These are phyloP conservation scores for Aspergillus phoenicis DNA, from an alignment of 2,329 filamentous ascomycete species.

Conservation along the genomic window DNA sequence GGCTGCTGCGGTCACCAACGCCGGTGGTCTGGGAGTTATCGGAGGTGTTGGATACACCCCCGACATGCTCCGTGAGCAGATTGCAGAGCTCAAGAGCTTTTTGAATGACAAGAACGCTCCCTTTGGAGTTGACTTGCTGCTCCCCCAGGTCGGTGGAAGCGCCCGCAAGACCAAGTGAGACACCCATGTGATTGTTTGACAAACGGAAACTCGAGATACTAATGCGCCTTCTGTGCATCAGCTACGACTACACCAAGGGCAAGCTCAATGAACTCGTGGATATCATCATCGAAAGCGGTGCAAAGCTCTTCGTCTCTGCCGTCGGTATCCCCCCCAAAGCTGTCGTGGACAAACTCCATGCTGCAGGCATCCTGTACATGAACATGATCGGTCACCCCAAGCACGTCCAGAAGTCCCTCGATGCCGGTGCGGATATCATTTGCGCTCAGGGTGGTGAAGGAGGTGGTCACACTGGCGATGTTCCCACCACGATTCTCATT, in stretches of 20 bases:
- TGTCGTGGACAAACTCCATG: slow-evolving; percentile 88
- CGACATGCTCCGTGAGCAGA: slow-evolving; percentile 94
- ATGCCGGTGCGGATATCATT: slow-evolving; percentile 91
- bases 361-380: slow-evolving; percentile 89
- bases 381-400: slow-evolving; percentile 99
- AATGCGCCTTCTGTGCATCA: slow-evolving; percentile 42
- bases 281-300: slow-evolving; percentile 89
- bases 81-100: slow-evolving; percentile 78
- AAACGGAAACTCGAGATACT: slow-evolving; percentile 8
- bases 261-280: slow-evolving; percentile 89
- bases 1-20: slow-evolving; percentile 94
- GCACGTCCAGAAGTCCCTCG: slow-evolving; percentile 95
- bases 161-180: slow-evolving; percentile 89
- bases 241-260: slow-evolving; percentile 99
- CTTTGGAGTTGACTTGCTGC: slow-evolving; percentile 57
- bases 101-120: slow-evolving; percentile 26
- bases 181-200: slow-evolving; percentile 3
- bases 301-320: slow-evolving; percentile 93
- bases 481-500: slow-evolving; percentile 89
- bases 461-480: slow-evolving; percentile 92
- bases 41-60: slow-evolving; percentile 91
- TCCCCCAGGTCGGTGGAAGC: slow-evolving; percentile 91
- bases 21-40: slow-evolving; percentile 93
- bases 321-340: slow-evolving; percentile 89
- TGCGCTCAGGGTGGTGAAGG: slow-evolving; percentile 98